A percentile compares a stretch with the other conserved stretches of the same genome.
Conservation (phyloP, 225 moss, liverwort and hornwort genomes). For the Physcomitrium patens region DNA sequence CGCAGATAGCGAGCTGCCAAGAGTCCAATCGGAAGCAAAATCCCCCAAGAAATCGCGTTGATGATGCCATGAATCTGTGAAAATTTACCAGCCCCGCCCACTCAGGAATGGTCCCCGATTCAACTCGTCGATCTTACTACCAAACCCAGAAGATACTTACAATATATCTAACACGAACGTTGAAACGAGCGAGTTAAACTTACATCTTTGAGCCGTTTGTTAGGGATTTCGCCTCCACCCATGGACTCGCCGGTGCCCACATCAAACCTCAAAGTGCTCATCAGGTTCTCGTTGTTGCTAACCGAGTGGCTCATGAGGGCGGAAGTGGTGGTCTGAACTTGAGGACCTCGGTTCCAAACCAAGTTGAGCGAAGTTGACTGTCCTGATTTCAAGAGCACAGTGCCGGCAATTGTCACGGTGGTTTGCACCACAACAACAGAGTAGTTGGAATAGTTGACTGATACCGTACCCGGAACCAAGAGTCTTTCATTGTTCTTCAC, state of each 20-base stretch:
- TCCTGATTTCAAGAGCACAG: slow-evolving; percentile 13
- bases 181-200: not conserved
- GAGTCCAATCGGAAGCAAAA: slow-evolving; percentile 38
- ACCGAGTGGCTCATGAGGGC: not conserved
- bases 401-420: slow-evolving; percentile 27
- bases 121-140: no score
- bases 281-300: not conserved
- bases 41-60: slow-evolving; percentile 35
- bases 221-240: not conserved
- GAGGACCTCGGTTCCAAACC: slow-evolving; percentile 33
- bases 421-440: slow-evolving; percentile 2
- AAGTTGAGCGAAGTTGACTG: slow-evolving; percentile 23
- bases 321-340: not conserved
- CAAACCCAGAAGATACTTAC: no score
- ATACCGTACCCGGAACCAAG: slow-evolving; percentile 8
- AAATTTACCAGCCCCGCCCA: not conserved
- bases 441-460: slow-evolving; percentile 6
- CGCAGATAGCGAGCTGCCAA: slow-evolving; percentile 45
- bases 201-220: slow-evolving; percentile 28
- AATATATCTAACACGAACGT: no score
- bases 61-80: slow-evolving; percentile 39
- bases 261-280: not conserved
- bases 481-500: no score
- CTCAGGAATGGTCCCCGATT: not conserved
- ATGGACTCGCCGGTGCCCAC: slow-evolving; percentile 3